Base-by-base conservation (phyloP, 176 grass and related monocot species). In the Bromus sterilis region DNA sequence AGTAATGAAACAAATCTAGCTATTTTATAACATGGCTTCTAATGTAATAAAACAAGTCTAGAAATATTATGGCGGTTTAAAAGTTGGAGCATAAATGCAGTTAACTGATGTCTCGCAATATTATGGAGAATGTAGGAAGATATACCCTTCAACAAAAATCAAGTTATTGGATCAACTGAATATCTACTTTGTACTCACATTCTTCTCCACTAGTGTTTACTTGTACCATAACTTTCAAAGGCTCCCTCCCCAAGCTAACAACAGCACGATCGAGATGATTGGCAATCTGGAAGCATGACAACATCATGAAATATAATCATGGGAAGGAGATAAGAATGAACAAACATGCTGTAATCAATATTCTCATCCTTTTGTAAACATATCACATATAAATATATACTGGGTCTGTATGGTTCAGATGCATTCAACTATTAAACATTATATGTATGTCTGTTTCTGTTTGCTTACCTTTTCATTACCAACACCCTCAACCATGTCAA, bases 181-280 rank as follows among this genome's bases (percentile, higher is more conserved):
- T 28, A 57, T 43, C 12, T 56, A 30, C 48, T 76, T 5, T 73
- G 74, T 37, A 88, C 95, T 91, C 75, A 95, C 95, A 98, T 82
- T 95, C 90, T 95, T 98, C 95, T 82, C 90, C 95, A 79, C 95
- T 98, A 16, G 95, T 98, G 85, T 98, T 98, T 62, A 98, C 92
- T 94, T 98, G 92, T 35, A 98, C 88, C 65, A 98, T 51, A 55
- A 98, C 84, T 77, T 98, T 93, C 71, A 98, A 78, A 84, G 92
- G 90, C 11, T 88, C 78, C 78, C 92, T 92, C 82, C 95, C 90
- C 81, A 95, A 80, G 37, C 79, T 92, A 79, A 55, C 71, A 58
- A 98, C 95, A 71, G 86, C 84, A 65, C 81, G 91, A 79, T 98
- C 86, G 56, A 98, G 87, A 85, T 91, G 76, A 78, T 91, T 93